Conservation (phyloP, 768 basidiomycete genomes). For the Xerocomus spinulosus region DNA sequence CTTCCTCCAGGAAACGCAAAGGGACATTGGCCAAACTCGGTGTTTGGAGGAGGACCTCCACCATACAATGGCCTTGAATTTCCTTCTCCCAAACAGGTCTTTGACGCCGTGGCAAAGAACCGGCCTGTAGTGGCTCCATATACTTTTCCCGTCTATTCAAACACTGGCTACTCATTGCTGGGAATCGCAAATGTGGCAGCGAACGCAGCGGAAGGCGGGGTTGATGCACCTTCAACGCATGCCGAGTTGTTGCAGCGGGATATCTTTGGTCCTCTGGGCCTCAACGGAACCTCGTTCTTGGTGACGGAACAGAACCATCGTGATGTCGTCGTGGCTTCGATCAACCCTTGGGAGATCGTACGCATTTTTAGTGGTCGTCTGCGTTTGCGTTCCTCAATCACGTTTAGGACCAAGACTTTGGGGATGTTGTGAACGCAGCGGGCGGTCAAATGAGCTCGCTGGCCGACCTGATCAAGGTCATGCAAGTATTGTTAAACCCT, state of each 20-base stretch:
- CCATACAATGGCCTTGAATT: slow-evolving; percentile 28
- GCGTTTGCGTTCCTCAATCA: background rate
- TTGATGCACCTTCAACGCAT: slow-evolving; percentile 29
- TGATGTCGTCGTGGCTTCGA: slow-evolving; percentile 38
- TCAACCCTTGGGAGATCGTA: slow-evolving; percentile 35
- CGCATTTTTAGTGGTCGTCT: slow-evolving; percentile 6
- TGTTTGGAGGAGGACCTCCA: slow-evolving; percentile 27
- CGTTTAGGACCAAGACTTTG: slow-evolving; percentile 37
- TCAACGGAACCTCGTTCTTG: slow-evolving; percentile 42
- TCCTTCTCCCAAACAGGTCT: slow-evolving; percentile 30
- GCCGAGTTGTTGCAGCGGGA: slow-evolving; percentile 44
- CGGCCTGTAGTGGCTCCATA: slow-evolving; percentile 42
- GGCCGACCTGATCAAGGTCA: slow-evolving; percentile 39
- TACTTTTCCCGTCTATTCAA: slow-evolving; percentile 41
- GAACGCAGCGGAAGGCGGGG: slow-evolving; percentile 14
- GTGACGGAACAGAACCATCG: slow-evolving; percentile 33
- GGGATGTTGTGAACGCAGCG: slow-evolving; percentile 38
- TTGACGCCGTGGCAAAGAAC: slow-evolving; percentile 34
- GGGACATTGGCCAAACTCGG: slow-evolving; percentile 38
- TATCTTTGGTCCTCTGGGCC: slow-evolving; percentile 44
- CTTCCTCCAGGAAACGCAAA: slow-evolving; percentile 32
- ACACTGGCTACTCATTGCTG: slow-evolving; percentile 34
- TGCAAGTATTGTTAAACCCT: slow-evolving; percentile 45
- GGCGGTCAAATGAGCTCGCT: slow-evolving; percentile 52
- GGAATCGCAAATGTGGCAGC: slow-evolving; percentile 36